These are phyloP conservation scores for Flaveria floridana DNA, from an alignment of 140 eudicot species.

Conservation along the genomic window DNA sequence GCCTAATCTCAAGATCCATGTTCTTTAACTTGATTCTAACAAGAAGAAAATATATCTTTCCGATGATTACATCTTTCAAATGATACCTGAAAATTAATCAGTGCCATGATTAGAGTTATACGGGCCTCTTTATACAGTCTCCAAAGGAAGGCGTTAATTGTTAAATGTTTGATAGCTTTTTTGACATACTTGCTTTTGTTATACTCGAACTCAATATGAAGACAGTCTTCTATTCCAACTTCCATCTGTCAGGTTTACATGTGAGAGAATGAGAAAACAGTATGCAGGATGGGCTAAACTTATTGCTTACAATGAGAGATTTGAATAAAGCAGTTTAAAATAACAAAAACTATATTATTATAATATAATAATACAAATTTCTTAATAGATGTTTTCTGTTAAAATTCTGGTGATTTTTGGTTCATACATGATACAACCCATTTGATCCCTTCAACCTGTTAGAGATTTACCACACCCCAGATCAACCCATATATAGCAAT, in stretches of 20 bases:
- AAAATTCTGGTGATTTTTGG: neutral
- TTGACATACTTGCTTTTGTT: constrained; percentile 86
- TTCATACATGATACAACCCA: neutral
- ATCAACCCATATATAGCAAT: neutral
- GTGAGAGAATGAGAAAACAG: neutral
- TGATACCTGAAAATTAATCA: constrained; percentile 67
- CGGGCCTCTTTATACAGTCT: neutral
- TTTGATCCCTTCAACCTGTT: neutral
- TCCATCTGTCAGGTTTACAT: constrained; percentile 61
- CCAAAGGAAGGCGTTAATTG: neutral
- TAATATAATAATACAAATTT: too few relatives aligned
- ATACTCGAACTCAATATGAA: constrained; percentile 97
- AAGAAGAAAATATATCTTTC: constrained; percentile 95
- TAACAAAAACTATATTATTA: too few relatives aligned
- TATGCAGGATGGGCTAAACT: neutral
- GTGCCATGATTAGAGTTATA: neutral
- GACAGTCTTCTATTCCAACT: constrained; percentile 99
- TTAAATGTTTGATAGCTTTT: neutral
- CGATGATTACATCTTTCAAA: constrained; percentile 91
- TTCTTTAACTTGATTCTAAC: constrained; percentile 94
- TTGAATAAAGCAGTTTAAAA: too few relatives aligned
- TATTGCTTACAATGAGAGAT: neutral
- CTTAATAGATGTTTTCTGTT: too few relatives aligned
- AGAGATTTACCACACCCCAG: neutral
- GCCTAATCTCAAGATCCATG: constrained; percentile 98